Evolutionary conservation across 2,329 filamentous ascomycete species (phyloP), one percentile per base, ranked within the genome.

Genomic region (Ramularia endophylla): DNA sequence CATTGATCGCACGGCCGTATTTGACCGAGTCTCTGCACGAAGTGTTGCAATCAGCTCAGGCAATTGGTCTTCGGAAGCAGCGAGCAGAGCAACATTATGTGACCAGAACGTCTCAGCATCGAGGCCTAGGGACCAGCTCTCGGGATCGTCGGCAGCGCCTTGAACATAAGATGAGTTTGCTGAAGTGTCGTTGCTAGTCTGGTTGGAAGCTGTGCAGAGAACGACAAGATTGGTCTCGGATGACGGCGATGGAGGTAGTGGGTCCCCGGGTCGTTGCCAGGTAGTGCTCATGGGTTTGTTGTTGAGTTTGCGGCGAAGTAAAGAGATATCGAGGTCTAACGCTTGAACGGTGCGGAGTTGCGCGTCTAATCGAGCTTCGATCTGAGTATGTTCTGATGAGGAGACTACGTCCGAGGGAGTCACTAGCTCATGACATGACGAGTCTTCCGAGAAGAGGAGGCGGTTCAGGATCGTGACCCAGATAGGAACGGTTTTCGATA

Each of bases 121-220:
- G 12, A 97, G 74, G 0, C 87, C 87, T 18, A 77, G 69, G 1
- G 88, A 83, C 92, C 92, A 98, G 53, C 86, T 87, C 69, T 98
- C 92, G 9, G 85, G 87, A 61, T 98, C 92, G 63, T 98, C 92
- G 2, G 85, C 92, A 1, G 90, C 90, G 37, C 92, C 92, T 65
- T 97, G 92, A 44, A 98, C 83, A 59, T 98, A 98, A 5, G 81
- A 81, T 3, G 75, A 77, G 57, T 83, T 80, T 19, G 78, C 44
- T 7, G 47, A 48, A 78, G 52, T 77, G 71, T 90, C 86, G 3
- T 77, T 79, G 9, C 80, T 83, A 2, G 88, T 80, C 12, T 83
- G 74, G 22, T 81, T 75, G 1, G 87, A 95, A 9, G 87, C 84
- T 1, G 88, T 95, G 59, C 87, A 92, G 57, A 92, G 85, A 16